These are phyloP conservation scores for Pugionium dolabratum DNA, from an alignment of 345 rosid species.

Conservation along the genomic window DNA sequence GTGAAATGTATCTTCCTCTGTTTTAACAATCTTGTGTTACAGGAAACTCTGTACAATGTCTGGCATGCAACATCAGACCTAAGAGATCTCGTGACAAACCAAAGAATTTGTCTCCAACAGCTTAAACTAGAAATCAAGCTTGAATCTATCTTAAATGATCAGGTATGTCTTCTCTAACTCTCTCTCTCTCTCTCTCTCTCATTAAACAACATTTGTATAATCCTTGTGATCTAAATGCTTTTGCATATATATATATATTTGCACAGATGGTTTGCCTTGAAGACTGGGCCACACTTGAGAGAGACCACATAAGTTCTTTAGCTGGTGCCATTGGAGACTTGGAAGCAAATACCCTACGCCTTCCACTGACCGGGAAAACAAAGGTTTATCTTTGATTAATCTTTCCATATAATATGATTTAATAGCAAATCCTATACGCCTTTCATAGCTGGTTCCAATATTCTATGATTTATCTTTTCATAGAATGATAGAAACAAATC, in stretches of 20 bases:
- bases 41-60: constrained; percentile 75
- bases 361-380: constrained; percentile 79
- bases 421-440: too few relatives aligned
- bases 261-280: constrained; percentile 70
- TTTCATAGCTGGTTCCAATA: too few relatives aligned
- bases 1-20: not conserved
- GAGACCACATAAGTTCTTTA: constrained; percentile 69
- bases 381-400: constrained; percentile 44
- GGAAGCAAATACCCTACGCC: constrained; percentile 80
- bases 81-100: constrained; percentile 60
- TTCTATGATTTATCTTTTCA: constrained; percentile 19
- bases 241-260: constrained; percentile 4
- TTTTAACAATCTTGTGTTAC: constrained; percentile 44
- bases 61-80: constrained; percentile 62
- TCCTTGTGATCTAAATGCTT: constrained; percentile 25
- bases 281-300: constrained; percentile 79
- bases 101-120: constrained; percentile 64
- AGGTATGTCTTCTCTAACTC: constrained; percentile 46
- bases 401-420: too few relatives aligned
- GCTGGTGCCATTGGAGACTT: constrained; percentile 76
- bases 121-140: constrained; percentile 70
- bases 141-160: constrained; percentile 58
- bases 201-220: not conserved
- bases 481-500: not conserved
- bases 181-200: constrained; percentile 22